A percentile compares a stretch with the other conserved stretches of the same genome.
These are phyloP conservation scores for Mycena maculata DNA, from an alignment of 768 basidiomycete species.

Conservation along the genomic window DNA sequence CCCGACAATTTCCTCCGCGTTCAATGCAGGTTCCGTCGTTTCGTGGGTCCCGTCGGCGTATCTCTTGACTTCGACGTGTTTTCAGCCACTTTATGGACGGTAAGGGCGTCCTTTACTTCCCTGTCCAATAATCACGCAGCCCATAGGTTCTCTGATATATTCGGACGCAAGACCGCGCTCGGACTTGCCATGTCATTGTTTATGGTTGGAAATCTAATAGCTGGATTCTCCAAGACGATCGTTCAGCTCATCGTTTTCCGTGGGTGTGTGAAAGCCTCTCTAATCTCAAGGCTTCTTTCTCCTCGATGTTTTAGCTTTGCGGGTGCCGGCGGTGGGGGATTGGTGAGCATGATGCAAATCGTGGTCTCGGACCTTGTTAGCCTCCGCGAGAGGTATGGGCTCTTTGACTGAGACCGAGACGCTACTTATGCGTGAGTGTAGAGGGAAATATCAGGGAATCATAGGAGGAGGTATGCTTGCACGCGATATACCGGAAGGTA, in stretches of 20 bases:
- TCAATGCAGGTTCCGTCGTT: conserved; percentile 70
- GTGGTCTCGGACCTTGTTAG: conserved; percentile 80
- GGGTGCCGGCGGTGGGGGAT: conserved; percentile 78
- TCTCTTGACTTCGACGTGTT: conserved; percentile 73
- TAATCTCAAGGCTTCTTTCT: not conserved
- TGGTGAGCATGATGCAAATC: conserved; percentile 77
- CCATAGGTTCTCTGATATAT: conserved; percentile 66
- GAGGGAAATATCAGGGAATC: conserved; percentile 84
- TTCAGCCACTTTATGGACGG: conserved; percentile 71
- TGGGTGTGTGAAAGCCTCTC: conserved; percentile 47
- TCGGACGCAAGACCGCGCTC: conserved; percentile 72
- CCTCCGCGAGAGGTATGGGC: conserved; percentile 67
- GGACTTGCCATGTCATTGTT: conserved; percentile 70
- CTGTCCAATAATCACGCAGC: not conserved
- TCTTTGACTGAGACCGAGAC: not conserved
- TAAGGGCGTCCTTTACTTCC: not conserved
- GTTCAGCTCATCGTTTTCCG: conserved; percentile 76
- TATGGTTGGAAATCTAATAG: conserved; percentile 71
- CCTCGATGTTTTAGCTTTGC: conserved; percentile 49
- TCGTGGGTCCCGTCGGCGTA: conserved; percentile 84
- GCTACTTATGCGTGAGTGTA: conserved; percentile 33
- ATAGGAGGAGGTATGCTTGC: conserved; percentile 57
- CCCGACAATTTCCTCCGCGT: conserved; percentile 75
- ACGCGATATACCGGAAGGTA: conserved; percentile 36
- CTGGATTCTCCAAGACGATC: conserved; percentile 75